Conservation (phyloP, 1,284 basidiomycete genomes). For the Puccinia polysora region DNA sequence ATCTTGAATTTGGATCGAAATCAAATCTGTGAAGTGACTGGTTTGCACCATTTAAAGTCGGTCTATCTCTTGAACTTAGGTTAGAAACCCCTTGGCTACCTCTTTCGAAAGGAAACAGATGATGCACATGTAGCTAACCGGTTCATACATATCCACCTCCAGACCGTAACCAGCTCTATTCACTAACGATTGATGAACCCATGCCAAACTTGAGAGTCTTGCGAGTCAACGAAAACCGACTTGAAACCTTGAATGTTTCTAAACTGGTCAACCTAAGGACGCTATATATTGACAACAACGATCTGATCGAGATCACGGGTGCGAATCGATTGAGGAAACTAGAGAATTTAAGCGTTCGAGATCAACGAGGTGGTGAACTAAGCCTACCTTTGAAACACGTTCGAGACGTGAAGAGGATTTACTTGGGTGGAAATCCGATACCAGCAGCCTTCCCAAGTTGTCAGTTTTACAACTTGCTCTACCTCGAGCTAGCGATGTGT, state of each 20-base stretch:
- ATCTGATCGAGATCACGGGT: slow-evolving; percentile 58
- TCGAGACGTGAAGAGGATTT: slow-evolving; percentile 83
- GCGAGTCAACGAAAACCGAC: slow-evolving; percentile 74
- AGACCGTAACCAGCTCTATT: slow-evolving; percentile 69
- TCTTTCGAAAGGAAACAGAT: neutral
- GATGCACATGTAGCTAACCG: neutral
- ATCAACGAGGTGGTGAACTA: slow-evolving; percentile 71
- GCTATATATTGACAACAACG: slow-evolving; percentile 86
- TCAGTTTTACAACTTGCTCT: slow-evolving; percentile 79
- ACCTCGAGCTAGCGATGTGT: slow-evolving; percentile 88
- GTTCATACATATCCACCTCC: slow-evolving; percentile 34
- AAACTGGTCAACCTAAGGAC: slow-evolving; percentile 72
- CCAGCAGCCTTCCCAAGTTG: slow-evolving; percentile 57
- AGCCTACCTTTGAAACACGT: slow-evolving; percentile 67
- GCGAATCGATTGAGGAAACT: slow-evolving; percentile 63
- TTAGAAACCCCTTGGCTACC: no score
- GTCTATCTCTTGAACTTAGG: slow-evolving; percentile 73
- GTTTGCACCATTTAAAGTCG: slow-evolving; percentile 63
- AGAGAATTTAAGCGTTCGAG: slow-evolving; percentile 84
- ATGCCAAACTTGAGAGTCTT: slow-evolving; percentile 75
- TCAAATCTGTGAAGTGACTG: slow-evolving; percentile 61
- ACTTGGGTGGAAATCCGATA: slow-evolving; percentile 67
- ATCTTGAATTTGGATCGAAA: slow-evolving; percentile 78
- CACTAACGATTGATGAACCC: slow-evolving; percentile 47
- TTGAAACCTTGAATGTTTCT: slow-evolving; percentile 66